Conservation (phyloP, 192 early-diverging fungal species). For the Coemansia interrupta region DNA sequence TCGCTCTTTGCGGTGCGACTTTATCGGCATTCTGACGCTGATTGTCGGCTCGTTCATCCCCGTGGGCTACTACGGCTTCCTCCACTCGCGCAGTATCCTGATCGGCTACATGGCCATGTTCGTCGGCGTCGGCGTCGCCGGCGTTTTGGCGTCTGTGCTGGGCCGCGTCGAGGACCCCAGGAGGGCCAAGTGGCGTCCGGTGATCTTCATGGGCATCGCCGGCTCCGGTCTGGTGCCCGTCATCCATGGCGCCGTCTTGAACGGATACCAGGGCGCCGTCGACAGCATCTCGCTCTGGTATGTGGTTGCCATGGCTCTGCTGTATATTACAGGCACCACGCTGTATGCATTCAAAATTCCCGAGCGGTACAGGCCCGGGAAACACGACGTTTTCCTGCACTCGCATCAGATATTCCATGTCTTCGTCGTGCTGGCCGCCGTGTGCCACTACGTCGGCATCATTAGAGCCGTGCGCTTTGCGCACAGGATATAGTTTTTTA, state of each 20-base stretch:
- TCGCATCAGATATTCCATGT: constrained; percentile 94
- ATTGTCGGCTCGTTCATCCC: constrained; percentile 63
- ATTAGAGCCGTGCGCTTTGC: constrained; percentile 51
- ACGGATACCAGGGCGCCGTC: constrained; percentile 58
- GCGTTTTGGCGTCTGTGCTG: constrained; percentile 59
- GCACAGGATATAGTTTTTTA: constrained; percentile 9
- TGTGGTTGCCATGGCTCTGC: constrained; percentile 63
- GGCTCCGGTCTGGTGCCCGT: constrained; percentile 74
- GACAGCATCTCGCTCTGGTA: constrained; percentile 63
- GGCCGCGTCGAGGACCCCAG: constrained; percentile 67
- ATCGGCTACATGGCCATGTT: constrained; percentile 64
- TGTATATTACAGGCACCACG: constrained; percentile 79
- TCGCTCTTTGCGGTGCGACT: constrained; percentile 70
- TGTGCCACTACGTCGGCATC: constrained; percentile 72
- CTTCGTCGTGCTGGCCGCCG: constrained; percentile 72
- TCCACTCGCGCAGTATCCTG: constrained; percentile 53
- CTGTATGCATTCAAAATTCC: constrained; percentile 81
- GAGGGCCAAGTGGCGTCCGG: constrained; percentile 71
- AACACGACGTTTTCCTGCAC: constrained; percentile 70
- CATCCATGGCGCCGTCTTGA: constrained; percentile 63
- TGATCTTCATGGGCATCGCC: constrained; percentile 76
- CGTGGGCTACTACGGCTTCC: constrained; percentile 54
- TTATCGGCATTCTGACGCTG: constrained; percentile 82
- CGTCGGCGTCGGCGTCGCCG: constrained; percentile 59
- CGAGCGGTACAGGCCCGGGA: constrained; percentile 78